phyloP scores from a whole-genome alignment of 805 yeast genomes.

The Scheffersomyces amazonensis region DNA sequence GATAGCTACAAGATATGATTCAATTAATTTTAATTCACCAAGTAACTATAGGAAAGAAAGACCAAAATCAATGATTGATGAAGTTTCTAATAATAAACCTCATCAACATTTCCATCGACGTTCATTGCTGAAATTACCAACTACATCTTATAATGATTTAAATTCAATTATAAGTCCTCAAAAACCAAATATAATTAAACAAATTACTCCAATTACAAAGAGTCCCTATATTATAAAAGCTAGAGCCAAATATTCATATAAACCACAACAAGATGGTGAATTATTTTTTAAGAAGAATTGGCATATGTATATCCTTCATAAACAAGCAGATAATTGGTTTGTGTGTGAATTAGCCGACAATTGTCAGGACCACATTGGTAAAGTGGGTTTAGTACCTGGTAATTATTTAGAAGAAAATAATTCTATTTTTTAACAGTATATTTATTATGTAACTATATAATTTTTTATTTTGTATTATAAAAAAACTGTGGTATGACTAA shows the following conservation, averaged over 20 bases:
- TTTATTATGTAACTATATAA: too few relatives aligned
- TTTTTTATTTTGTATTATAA: too few relatives aligned
- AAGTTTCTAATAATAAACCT: not conserved
- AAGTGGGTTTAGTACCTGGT: conserved; percentile 42
- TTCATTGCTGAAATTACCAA: conserved; percentile 28
- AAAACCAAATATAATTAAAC: conserved; percentile 1
- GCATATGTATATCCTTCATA: conserved; percentile 40
- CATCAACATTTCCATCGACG: conserved; percentile 11
- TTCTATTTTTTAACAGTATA: too few relatives aligned
- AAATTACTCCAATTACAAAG: conserved; percentile 29
- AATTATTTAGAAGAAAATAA: conserved; percentile 37
- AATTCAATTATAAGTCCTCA: conserved; percentile 19
- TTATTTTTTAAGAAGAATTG: conserved; percentile 38
- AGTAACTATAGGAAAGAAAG: conserved; percentile 4
- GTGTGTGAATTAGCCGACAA: conserved; percentile 40
- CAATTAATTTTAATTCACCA: conserved; percentile 18
- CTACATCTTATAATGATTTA: conserved; percentile 31
- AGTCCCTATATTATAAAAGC: conserved; percentile 33
- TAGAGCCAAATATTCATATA: conserved; percentile 36
- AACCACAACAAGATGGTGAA: conserved; percentile 41
- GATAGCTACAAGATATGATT: conserved; percentile 35
- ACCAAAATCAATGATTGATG: conserved; percentile 25
- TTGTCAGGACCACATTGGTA: conserved; percentile 28
- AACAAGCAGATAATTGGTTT: conserved; percentile 44
- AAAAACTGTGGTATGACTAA: too few relatives aligned